Conservation (phyloP, 176 grass and related monocot species). For the Eremochloa ophiuroides region DNA sequence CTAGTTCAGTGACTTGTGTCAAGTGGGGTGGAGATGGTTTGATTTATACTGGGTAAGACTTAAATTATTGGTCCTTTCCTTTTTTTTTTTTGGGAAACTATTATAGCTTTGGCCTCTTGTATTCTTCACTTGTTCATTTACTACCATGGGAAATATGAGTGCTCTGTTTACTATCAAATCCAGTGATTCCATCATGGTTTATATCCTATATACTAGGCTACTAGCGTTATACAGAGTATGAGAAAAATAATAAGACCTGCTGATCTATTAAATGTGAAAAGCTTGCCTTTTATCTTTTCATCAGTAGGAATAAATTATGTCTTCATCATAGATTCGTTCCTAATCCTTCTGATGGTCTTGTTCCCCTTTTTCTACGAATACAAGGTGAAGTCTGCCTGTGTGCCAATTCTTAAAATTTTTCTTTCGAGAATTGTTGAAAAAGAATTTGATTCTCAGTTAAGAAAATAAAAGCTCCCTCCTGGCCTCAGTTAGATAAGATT, state of each 20-base stretch:
- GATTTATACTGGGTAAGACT: conserved; percentile 93
- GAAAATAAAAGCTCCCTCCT: not conserved
- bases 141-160: not conserved
- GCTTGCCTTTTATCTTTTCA: not conserved
- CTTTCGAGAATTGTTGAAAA: not conserved
- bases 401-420: not conserved
- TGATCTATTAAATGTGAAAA: not conserved
- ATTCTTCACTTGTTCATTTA: not conserved
- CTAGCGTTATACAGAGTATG: not conserved
- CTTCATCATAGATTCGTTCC: not conserved
- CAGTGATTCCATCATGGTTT: not conserved
- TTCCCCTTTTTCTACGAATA: not conserved
- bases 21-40: conserved; percentile 96
- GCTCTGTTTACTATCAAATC: not conserved
- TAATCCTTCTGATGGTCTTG: not conserved
- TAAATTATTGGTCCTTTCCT: not conserved
- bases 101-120: not conserved
- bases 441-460: not conserved
- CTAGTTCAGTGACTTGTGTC: conserved; percentile 84
- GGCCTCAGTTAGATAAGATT: not conserved
- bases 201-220: not conserved
- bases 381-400: not conserved
- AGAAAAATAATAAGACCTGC: not conserved
- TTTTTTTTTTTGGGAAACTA: not conserved
- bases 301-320: not conserved